These are phyloP conservation scores for Hypomyces rosellus DNA, from an alignment of 2,329 filamentous ascomycete genomes.

Conservation along the genomic window DNA sequence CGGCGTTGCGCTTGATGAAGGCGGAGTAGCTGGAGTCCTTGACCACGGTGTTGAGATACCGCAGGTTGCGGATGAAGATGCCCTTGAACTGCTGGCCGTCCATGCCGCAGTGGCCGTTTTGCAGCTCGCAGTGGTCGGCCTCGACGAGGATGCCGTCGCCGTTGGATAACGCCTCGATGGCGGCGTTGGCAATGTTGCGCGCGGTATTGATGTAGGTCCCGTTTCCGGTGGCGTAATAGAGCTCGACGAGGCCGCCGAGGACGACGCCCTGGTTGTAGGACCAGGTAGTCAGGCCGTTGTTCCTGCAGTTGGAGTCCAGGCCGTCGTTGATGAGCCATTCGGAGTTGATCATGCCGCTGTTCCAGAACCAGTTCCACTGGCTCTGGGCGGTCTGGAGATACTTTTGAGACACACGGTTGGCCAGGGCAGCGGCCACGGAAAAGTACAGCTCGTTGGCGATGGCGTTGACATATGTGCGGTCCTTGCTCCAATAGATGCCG, in stretches of 20 bases:
- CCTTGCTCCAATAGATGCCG: slow-evolving; percentile 52
- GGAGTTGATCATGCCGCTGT: slow-evolving; percentile 47
- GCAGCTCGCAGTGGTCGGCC: slow-evolving; percentile 29
- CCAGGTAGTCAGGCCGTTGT: slow-evolving; percentile 45
- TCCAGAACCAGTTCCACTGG: slow-evolving; percentile 48
- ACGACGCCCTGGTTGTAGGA: slow-evolving; percentile 56
- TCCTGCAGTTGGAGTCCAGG: slow-evolving; percentile 40
- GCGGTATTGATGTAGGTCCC: slow-evolving; percentile 36
- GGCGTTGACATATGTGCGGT: slow-evolving; percentile 44
- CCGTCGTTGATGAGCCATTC: slow-evolving; percentile 47
- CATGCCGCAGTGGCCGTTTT: slow-evolving; percentile 31
- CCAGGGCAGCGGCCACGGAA: slow-evolving; percentile 45
- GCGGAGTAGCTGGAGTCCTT: slow-evolving; percentile 43
- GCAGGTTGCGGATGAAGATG: slow-evolving; percentile 60
- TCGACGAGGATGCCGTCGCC: slow-evolving; percentile 40
- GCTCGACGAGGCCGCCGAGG: slow-evolving; percentile 48
- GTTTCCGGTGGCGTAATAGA: slow-evolving; percentile 39
- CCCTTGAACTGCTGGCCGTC: slow-evolving; percentile 66
- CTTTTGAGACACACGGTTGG: slow-evolving; percentile 37
- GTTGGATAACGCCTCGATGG: slow-evolving; percentile 40
- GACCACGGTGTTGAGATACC: slow-evolving; percentile 46
- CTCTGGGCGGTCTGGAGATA: slow-evolving; percentile 44
- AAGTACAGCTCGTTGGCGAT: slow-evolving; percentile 55
- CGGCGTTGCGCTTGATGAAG: slow-evolving; percentile 56
- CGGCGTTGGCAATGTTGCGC: slow-evolving; percentile 44